Conservation (phyloP, 176 grass and related monocot species). For the Melocanna baccifera region DNA sequence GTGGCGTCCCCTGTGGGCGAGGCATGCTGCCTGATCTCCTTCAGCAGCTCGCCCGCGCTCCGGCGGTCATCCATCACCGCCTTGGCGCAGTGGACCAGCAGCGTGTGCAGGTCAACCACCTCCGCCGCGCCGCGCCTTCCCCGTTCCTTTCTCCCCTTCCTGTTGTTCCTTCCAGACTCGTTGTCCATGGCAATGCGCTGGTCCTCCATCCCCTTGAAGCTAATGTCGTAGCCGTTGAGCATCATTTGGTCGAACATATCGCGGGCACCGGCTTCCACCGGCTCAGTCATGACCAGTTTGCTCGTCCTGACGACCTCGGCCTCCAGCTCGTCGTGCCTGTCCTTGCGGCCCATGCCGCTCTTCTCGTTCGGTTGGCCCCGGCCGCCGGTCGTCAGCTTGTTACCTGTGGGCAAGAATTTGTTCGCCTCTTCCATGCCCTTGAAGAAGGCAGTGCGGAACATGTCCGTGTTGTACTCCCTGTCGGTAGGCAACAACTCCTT, state of each 20-base stretch:
- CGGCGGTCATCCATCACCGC: conserved; percentile 42
- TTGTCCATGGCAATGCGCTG: background rate
- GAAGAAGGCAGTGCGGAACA: conserved; percentile 12
- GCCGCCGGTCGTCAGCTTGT: background rate
- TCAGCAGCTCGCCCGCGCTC: conserved; percentile 37
- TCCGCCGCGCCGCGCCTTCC: background rate
- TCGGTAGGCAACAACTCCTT: background rate
- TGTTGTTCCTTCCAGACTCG: background rate
- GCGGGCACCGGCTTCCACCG: background rate
- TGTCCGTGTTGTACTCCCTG: background rate
- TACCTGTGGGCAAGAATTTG: conserved; percentile 47
- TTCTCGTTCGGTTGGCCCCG: background rate
- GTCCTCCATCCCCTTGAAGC: background rate
- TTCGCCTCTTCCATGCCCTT: conserved; percentile 55
- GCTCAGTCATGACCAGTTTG: background rate
- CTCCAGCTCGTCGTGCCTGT: conserved; percentile 23
- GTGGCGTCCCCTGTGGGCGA: conserved; percentile 41
- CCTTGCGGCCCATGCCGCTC: conserved; percentile 9
- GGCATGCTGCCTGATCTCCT: conserved; percentile 49
- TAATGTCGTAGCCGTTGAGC: background rate
- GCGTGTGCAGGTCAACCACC: conserved; percentile 47
- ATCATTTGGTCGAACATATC: conserved; percentile 44
- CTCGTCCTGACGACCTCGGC: conserved; percentile 27
- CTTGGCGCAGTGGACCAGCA: conserved; percentile 54
- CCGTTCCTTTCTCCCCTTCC: conserved; percentile 1